phyloP scores from a whole-genome alignment of 352 stramenopile species.

The Globisporangium abappressorium region DNA sequence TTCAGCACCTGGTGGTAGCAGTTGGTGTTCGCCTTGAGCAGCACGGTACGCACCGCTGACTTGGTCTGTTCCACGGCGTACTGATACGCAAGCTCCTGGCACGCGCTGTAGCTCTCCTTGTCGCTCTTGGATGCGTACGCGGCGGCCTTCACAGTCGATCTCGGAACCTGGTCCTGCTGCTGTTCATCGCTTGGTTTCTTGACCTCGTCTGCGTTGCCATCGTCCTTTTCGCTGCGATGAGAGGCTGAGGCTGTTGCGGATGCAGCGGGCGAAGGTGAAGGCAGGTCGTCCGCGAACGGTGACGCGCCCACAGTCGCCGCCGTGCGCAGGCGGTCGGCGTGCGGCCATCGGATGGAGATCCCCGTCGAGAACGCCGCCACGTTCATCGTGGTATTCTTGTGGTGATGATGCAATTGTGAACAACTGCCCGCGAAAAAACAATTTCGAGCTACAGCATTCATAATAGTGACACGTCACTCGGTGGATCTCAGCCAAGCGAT shows the following conservation, averaged over 20 bases:
- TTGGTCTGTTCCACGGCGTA: conserved; percentile 56
- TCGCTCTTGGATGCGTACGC: conserved; percentile 16
- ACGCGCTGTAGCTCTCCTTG: conserved; percentile 36
- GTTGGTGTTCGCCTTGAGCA: conserved; percentile 62
- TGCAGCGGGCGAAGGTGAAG: neutral
- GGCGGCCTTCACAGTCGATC: neutral
- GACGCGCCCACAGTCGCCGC: neutral
- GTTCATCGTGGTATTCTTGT: conserved; percentile 28
- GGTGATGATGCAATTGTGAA: neutral
- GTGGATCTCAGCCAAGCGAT: neutral
- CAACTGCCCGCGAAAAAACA: neutral
- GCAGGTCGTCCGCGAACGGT: conserved; percentile 6
- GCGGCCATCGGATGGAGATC: conserved; percentile 49
- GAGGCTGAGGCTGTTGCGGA: neutral
- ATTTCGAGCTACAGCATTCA: conserved; percentile 20
- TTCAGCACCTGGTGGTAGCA: conserved; percentile 61
- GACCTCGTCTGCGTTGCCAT: neutral
- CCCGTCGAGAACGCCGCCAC: conserved; percentile 48
- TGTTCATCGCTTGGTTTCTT: neutral
- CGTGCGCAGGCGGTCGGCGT: neutral
- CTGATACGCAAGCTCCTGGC: conserved; percentile 67
- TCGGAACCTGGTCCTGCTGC: neutral
- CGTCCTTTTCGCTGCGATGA: neutral
- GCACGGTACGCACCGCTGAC: conserved; percentile 47
- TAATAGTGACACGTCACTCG: conserved; percentile 19